Percentiles rank a stretch among this genome's conserved stretches.
Conservation (phyloP, 176 grass and related monocot genomes). For the Zizania latifolia region DNA sequence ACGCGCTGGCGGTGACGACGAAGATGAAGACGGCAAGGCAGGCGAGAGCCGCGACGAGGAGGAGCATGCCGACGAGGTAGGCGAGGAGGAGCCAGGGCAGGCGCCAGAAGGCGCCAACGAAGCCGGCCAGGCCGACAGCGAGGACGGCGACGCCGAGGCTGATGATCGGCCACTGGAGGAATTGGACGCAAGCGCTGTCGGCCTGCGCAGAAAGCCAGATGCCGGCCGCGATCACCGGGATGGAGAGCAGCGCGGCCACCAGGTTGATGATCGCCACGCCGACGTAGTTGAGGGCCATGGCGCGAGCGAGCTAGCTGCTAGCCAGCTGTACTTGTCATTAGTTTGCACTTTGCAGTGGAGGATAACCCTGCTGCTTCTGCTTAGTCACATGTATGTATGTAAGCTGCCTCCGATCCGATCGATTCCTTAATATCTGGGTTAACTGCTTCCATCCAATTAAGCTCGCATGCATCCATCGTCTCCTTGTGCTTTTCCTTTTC, state of each 20-base stretch:
- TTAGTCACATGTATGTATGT: not conserved
- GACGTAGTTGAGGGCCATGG: conserved; percentile 61
- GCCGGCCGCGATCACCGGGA: conserved; percentile 65
- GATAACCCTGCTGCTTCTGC: too few species aligned
- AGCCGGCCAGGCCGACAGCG: conserved; percentile 51
- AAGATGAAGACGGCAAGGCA: conserved; percentile 63
- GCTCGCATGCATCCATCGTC: not conserved
- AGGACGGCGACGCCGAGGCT: conserved; percentile 56
- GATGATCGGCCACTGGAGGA: conserved; percentile 77
- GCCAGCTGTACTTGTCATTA: too few species aligned
- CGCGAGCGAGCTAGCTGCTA: not conserved
- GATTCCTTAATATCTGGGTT: too few species aligned
- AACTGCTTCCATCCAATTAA: too few species aligned
- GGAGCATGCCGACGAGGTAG: conserved; percentile 69
- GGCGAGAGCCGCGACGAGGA: conserved; percentile 40
- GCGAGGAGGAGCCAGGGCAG: conserved; percentile 60
- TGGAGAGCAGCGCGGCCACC: conserved; percentile 57
- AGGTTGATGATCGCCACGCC: conserved; percentile 56
- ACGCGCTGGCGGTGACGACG: conserved; percentile 23
- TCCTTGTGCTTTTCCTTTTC: not conserved
- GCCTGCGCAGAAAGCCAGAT: conserved; percentile 69
- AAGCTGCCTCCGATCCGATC: not conserved
- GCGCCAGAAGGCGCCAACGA: conserved; percentile 67
- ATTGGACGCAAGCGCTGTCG: conserved; percentile 64
- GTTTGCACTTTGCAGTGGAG: too few species aligned